Evolutionary conservation across 2,329 filamentous ascomycete species (phyloP), one percentile per base, ranked within the genome.

Genomic region (Venturia pyrina): DNA sequence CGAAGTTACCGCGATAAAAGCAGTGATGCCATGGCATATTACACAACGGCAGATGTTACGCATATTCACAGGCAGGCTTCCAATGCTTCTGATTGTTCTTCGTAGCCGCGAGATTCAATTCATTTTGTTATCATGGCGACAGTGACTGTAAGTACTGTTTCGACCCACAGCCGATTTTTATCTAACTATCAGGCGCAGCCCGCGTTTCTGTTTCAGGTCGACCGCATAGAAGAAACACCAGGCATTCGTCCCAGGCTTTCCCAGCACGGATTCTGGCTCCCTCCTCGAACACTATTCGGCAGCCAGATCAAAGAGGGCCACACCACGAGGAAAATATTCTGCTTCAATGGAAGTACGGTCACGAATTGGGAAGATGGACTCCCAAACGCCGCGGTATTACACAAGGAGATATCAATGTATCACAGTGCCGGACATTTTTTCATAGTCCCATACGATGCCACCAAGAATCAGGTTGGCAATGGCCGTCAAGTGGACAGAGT

Each of bases 391-490:
- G 60, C 60, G 15, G 24, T 34, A 37, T 40, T 46, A 17, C 62
- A 46, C 56, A 66, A 34, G 46, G 40, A 46, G 19, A 50, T 66
- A 24, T 63, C 65, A 4, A 57, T 66, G 44, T 66, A 66, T 37
- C 48, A 66, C 44, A 32, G 48, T 40, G 34, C 37, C 21, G 65
- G 61, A 11, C 44, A 43, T 15, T 66, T 66, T 46, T 66, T 43
- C 19, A 57, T 56, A 10, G 61, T 66, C n/a, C 65, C 65, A 17
- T 66, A 62, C 37, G 44, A 64, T 34, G 59, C 59, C 3, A 66
- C 65, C 21, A 17, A 32, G n/a, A 19, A 63, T 41, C 32, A 44
- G 15, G 61, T 66, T 32, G 65, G 65, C 28, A 65, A 53, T 44
- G 63, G 63, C 24, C 63, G 32, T 32, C 60, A 62, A 62, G n/a